Evolutionary conservation across 768 basidiomycete species (phyloP), one percentile per base, ranked within the genome.

Genomic region (Trametes cinnabarina): DNA sequence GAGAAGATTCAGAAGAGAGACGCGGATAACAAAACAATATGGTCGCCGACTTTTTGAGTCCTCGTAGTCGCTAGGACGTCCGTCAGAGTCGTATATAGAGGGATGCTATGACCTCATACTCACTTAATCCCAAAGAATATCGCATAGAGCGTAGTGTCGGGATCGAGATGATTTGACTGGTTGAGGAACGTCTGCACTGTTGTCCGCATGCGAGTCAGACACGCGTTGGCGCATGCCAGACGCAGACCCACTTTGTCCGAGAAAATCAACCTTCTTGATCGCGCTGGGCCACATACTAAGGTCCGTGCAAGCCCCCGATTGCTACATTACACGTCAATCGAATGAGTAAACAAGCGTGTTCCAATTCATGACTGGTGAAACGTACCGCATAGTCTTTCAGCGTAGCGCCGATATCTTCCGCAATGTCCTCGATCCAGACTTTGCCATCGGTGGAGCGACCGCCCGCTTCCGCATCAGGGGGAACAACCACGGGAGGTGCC

Each of bases 51-150:
- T 63, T 42, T 73, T 69, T 0, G 80, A 77, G 30, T 77, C 77
- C 17, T 69, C 64, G 67, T 74, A 78, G 56, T 81, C 79, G 53
- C 79, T 81, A 57, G 28, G 17, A 3, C 26, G 11, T 28, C 30
- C 26, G n/a, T 19, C 23, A n/a, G 10, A 0, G 5, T n/a, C 8
- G 9, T 34, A 11, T 3, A 10, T 3, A 25, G 1, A 30, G 40
- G 10, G 8, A 12, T 9, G 10, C 25, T 4, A 17, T 6, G 10
- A 28, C 4, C n/a, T 11, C 17, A 14, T 17, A 62, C 77, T 51
- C 53, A 80, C 79, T 81, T 83, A 54, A 82, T 83, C 10, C 82
- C 82, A 57, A 83, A 82, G 65, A 83, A 83, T 9, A 80, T 63
- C 1, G 74, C 74, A 51, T 81, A 83, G 7, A 83, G 68, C 3